phyloP scores from a whole-genome alignment of 176 grass and related monocot genomes.

The Eragrostis curvula region DNA sequence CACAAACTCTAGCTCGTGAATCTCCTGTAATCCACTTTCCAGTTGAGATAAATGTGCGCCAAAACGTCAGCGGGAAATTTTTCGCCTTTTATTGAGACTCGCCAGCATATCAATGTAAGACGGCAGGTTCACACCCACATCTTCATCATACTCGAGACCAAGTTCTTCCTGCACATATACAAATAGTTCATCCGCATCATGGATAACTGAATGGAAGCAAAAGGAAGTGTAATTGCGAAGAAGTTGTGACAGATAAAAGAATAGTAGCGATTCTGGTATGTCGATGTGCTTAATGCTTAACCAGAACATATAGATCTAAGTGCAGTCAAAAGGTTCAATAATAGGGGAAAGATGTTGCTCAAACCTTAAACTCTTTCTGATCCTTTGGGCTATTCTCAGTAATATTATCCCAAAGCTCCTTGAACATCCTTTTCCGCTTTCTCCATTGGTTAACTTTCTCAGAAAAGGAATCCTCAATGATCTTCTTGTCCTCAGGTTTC shows the following conservation, averaged over 20 bases:
- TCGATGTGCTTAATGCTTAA: background rate
- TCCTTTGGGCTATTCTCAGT: slow-evolving; percentile 95
- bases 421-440: slow-evolving; percentile 94
- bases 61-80: slow-evolving; percentile 45
- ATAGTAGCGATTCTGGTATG: background rate
- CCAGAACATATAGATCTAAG: background rate
- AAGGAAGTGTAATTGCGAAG: background rate
- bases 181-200: slow-evolving; percentile 19
- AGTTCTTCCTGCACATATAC: slow-evolving; percentile 80
- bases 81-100: slow-evolving; percentile 72
- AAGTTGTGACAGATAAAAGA: background rate
- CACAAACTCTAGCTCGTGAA: slow-evolving; percentile 32
- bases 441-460: slow-evolving; percentile 94
- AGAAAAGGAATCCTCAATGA: slow-evolving; percentile 71
- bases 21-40: slow-evolving; percentile 22
- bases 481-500: slow-evolving; percentile 93
- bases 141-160: slow-evolving; percentile 97
- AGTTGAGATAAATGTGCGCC: slow-evolving; percentile 15
- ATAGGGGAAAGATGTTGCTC: background rate
- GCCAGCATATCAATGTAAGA: slow-evolving; percentile 64
- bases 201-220: background rate
- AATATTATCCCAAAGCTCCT: slow-evolving; percentile 94
- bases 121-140: slow-evolving; percentile 71
- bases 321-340: slow-evolving; percentile 10
- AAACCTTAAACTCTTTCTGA: slow-evolving; percentile 93